A percentile compares a stretch with the other conserved stretches of the same genome.
Conservation (phyloP, 306 rosid genomes). For the Quillaja saponaria region DNA sequence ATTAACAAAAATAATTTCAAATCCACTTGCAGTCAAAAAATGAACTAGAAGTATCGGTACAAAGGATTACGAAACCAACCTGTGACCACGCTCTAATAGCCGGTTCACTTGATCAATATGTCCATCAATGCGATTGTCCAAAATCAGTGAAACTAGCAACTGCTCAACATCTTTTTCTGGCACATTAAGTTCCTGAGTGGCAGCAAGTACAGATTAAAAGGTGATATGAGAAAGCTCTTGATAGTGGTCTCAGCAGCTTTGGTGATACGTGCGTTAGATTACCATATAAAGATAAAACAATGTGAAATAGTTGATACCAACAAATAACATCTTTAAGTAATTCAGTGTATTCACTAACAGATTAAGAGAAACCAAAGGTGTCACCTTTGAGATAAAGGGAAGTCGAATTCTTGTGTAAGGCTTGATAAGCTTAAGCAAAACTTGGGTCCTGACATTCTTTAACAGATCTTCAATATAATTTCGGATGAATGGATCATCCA, state of each 20-base stretch:
- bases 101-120: constrained; percentile 65
- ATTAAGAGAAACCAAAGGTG: background rate
- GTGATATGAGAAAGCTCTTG: too few relatives aligned
- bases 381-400: constrained; percentile 62
- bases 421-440: constrained; percentile 61
- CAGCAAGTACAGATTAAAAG: background rate
- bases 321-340: too few relatives aligned
- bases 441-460: constrained; percentile 69
- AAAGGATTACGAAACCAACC: constrained; percentile 18
- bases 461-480: constrained; percentile 64
- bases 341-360: too few relatives aligned
- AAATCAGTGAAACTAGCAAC: constrained; percentile 34
- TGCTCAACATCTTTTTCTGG: constrained; percentile 20
- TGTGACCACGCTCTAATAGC: constrained; percentile 56
- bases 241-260: too few relatives aligned
- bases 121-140: constrained; percentile 61
- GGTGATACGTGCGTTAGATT: too few relatives aligned
- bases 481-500: constrained; percentile 64
- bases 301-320: too few relatives aligned
- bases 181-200: constrained; percentile 16
- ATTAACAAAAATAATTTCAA: background rate
- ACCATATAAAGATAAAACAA: too few relatives aligned
- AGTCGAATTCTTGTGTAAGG: constrained; percentile 61
- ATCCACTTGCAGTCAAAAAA: background rate
- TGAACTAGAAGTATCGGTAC: background rate